Evolutionary conservation across 202 grass and related monocot genomes (phyloP).

Genomic region (Hordeum pubiflorum): DNA sequence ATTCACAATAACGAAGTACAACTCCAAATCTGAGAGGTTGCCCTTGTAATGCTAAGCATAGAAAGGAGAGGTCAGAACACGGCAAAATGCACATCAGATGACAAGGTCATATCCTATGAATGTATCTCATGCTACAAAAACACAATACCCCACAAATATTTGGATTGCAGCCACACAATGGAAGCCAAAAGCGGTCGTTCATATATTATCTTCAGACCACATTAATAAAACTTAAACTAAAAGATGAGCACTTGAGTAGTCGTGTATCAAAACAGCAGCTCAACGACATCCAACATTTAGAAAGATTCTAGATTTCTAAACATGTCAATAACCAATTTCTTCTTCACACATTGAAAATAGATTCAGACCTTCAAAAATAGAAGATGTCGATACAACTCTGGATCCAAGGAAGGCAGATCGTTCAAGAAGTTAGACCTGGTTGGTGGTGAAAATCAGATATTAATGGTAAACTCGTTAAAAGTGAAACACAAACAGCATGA

Average conservation of each 20-base stretch:
- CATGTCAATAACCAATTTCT: background rate
- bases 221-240: background rate
- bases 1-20: slow-evolving; percentile 96
- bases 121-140: background rate
- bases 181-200: background rate
- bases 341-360: slow-evolving; percentile 10
- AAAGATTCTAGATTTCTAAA: slow-evolving; percentile 5
- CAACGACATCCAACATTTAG: background rate
- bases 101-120: background rate
- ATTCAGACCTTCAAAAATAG: slow-evolving; percentile 81
- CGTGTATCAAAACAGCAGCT: background rate
- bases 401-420: slow-evolving; percentile 96
- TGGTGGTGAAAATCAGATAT: slow-evolving; percentile 19
- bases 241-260: background rate
- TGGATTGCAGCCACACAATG: background rate
- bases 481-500: slow-evolving; percentile 17
- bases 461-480: background rate
- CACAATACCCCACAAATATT: background rate
- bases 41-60: slow-evolving; percentile 72
- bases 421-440: slow-evolving; percentile 91
- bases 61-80: background rate
- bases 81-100: background rate
- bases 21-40: slow-evolving; percentile 76
- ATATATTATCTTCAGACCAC: background rate
- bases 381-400: slow-evolving; percentile 92